These are phyloP conservation scores for Zymoseptoria pseudotritici DNA, from an alignment of 2,329 filamentous ascomycete genomes.

Conservation along the genomic window DNA sequence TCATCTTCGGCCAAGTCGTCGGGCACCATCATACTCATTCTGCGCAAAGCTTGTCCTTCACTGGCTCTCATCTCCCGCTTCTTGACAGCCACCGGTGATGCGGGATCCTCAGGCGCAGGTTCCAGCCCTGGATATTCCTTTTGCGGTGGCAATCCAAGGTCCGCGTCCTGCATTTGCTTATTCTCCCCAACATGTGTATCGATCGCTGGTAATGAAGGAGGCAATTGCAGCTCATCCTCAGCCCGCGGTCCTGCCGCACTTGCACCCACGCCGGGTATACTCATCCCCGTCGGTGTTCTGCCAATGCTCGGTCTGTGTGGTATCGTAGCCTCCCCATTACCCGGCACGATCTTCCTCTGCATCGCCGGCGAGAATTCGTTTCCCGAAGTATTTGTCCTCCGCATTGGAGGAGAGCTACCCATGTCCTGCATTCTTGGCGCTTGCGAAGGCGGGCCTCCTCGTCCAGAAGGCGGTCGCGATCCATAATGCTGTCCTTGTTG, in stretches of 20 bases:
- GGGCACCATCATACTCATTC: slow-evolving; percentile 26
- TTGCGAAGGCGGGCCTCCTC: neutral
- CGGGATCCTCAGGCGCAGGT: slow-evolving; percentile 6
- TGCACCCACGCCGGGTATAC: neutral
- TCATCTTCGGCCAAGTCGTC: slow-evolving; percentile 18
- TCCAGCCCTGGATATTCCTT: slow-evolving; percentile 3
- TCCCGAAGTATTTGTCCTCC: slow-evolving; percentile 20
- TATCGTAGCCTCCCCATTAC: slow-evolving; percentile 8
- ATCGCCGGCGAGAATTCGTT: slow-evolving; percentile 21
- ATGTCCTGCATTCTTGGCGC: neutral
- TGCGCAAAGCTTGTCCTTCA: slow-evolving; percentile 27
- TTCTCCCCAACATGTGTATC: slow-evolving; percentile 9
- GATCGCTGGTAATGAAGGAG: slow-evolving; percentile 9
- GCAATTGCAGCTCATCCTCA: neutral
- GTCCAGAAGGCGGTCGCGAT: neutral
- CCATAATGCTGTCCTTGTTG: slow-evolving; percentile 10
- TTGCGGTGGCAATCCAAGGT: neutral
- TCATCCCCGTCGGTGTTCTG: slow-evolving; percentile 23
- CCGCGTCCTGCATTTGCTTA: neutral
- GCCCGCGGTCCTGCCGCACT: neutral
- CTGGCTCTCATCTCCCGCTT: slow-evolving; percentile 22
- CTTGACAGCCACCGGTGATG: slow-evolving; percentile 17
- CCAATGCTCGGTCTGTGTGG: slow-evolving; percentile 17
- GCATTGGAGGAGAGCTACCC: slow-evolving; percentile 7
- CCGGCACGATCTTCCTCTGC: slow-evolving; percentile 19